phyloP scores from a whole-genome alignment of 768 basidiomycete genomes.

The Glaciozyma martinii region DNA sequence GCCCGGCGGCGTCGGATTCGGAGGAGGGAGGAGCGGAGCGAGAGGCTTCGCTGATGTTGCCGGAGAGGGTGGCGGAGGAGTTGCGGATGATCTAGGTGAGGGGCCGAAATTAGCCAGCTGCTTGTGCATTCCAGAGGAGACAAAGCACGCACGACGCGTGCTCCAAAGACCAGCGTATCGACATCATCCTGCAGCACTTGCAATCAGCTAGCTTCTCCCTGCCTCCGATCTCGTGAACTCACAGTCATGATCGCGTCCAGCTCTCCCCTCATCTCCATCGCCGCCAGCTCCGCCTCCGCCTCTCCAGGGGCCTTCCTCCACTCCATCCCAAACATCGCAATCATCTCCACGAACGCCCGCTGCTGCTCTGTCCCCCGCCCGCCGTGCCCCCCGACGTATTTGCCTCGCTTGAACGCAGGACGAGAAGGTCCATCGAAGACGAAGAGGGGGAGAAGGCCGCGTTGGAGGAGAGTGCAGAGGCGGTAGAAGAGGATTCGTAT shows the following conservation, averaged over 20 bases:
- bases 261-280: slow-evolving; percentile 10
- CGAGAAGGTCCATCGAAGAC: slow-evolving; percentile 29
- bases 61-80: neutral
- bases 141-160: slow-evolving; percentile 6
- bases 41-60: slow-evolving; percentile 5
- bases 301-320: slow-evolving; percentile 27
- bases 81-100: slow-evolving; percentile 3
- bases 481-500: slow-evolving; percentile 25
- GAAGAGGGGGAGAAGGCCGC: slow-evolving; percentile 25
- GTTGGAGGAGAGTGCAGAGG: slow-evolving; percentile 5
- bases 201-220: neutral
- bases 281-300: slow-evolving; percentile 31
- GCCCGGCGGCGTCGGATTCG: neutral
- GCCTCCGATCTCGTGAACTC: neutral
- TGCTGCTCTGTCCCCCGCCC: neutral
- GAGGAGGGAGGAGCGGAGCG: neutral
- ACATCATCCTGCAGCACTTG: slow-evolving; percentile 22
- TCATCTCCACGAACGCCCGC: slow-evolving; percentile 7
- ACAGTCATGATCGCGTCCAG: slow-evolving; percentile 29
- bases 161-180: slow-evolving; percentile 30
- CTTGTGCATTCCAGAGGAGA: too few relatives aligned
- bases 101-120: neutral
- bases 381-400: neutral
- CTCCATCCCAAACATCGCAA: slow-evolving; percentile 12
- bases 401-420: slow-evolving; percentile 17